These are phyloP conservation scores for Monilinia aucupariae DNA, from an alignment of 2,329 filamentous ascomycete genomes.

Conservation along the genomic window DNA sequence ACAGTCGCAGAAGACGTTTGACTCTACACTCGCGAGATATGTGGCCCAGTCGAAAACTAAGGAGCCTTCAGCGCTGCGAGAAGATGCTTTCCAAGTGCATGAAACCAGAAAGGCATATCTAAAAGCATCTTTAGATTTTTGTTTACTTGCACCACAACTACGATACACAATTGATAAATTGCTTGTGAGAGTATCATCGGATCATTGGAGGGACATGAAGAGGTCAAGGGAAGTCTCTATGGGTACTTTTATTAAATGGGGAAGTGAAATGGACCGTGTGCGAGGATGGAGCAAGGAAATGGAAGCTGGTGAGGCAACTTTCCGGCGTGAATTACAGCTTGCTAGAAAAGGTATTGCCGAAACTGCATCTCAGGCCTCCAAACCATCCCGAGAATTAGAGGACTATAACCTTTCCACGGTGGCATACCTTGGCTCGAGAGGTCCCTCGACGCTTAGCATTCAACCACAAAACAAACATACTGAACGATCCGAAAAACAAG, in stretches of 20 bases:
- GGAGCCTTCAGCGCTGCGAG: constrained; percentile 81
- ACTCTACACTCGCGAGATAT: constrained; percentile 75
- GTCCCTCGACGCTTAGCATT: constrained; percentile 52
- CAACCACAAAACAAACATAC: constrained; percentile 47
- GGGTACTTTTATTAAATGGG: constrained; percentile 59
- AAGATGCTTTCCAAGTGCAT: constrained; percentile 93
- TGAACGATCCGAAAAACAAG: constrained; percentile 69
- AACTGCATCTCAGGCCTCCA: constrained; percentile 60
- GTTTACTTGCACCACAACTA: constrained; percentile 78
- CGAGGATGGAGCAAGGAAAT: constrained; percentile 91
- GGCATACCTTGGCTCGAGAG: constrained; percentile 69
- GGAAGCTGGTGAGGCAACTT: constrained; percentile 79
- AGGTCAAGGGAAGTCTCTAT: constrained; percentile 60
- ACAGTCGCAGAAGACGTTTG: constrained; percentile 75
- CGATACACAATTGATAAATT: constrained; percentile 79
- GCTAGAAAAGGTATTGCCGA: constrained; percentile 81
- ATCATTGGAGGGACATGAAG: constrained; percentile 85
- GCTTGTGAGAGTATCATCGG: constrained; percentile 75
- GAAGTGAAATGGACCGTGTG: constrained; percentile 81
- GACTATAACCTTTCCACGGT: constrained; percentile 89
- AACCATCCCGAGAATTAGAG: constrained; percentile 86
- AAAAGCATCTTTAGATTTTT: constrained; percentile 90
- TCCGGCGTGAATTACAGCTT: constrained; percentile 72
- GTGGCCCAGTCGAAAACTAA: constrained; percentile 85
- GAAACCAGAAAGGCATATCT: constrained; percentile 88